Evolutionary conservation across 2,329 filamentous ascomycete genomes (phyloP).

Genomic region (Pseudogymnoascus sp.): DNA sequence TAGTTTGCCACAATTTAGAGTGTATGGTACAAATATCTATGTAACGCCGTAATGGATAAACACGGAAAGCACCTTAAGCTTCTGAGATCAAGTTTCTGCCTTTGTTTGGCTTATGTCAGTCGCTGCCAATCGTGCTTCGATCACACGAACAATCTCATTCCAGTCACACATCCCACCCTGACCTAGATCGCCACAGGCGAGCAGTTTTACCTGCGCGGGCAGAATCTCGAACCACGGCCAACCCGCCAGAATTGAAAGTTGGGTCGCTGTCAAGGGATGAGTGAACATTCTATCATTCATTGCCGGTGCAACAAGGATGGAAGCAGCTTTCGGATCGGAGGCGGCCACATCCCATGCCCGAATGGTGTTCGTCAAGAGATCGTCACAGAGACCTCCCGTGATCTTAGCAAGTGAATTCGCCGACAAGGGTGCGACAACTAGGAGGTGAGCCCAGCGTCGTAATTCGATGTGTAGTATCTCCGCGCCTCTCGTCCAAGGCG

Average conservation of each 20-base stretch:
- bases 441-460: constrained; percentile 69
- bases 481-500: constrained; percentile 69
- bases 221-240: constrained; percentile 78
- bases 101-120: not conserved
- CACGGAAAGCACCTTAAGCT: not conserved
- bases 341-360: constrained; percentile 82
- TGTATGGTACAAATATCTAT: not conserved
- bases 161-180: constrained; percentile 78
- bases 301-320: constrained; percentile 67
- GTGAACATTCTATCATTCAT: constrained; percentile 93
- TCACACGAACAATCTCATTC: constrained; percentile 60
- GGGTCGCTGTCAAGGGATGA: constrained; percentile 70
- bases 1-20: not conserved
- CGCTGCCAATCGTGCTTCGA: constrained; percentile 35
- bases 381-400: constrained; percentile 67
- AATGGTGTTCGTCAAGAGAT: constrained; percentile 64
- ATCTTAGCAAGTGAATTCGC: constrained; percentile 86
- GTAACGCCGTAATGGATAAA: not conserved
- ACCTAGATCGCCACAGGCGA: constrained; percentile 39
- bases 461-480: constrained; percentile 86
- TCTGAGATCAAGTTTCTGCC: not conserved
- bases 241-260: constrained; percentile 62
- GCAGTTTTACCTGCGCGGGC: constrained; percentile 60
- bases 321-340: constrained; percentile 43
- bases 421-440: constrained; percentile 72